These are phyloP conservation scores for Tuber melanosporum DNA, from an alignment of 495 filamentous ascomycete species.

Conservation along the genomic window DNA sequence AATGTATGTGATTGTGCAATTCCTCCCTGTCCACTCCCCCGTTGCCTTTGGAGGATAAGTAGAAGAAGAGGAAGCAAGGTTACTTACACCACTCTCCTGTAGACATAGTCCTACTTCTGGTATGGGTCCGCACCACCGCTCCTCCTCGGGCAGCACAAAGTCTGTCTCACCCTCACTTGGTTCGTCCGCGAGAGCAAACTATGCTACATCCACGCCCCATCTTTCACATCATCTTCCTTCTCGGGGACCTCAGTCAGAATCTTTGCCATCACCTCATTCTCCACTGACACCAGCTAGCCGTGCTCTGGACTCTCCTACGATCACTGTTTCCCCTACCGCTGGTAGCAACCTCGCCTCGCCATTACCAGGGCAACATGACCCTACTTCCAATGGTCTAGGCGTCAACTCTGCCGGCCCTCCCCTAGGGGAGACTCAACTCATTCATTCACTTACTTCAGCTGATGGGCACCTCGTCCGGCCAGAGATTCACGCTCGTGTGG, in stretches of 20 bases:
- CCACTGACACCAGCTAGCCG: constrained; percentile 35
- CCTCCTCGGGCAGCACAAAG: constrained; percentile 41
- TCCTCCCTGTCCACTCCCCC: constrained; percentile 26
- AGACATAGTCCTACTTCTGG: constrained; percentile 41
- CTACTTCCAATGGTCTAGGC: constrained; percentile 37
- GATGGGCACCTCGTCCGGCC: constrained; percentile 59
- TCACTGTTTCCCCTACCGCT: constrained; percentile 37
- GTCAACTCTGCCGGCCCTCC: constrained; percentile 37
- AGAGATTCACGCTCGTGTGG: constrained; percentile 77
- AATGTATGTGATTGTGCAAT: constrained; percentile 37
- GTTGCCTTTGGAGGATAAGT: background rate
- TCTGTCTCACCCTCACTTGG: constrained; percentile 42
- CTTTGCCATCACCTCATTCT: constrained; percentile 37
- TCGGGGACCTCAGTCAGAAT: constrained; percentile 35
- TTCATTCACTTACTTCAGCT: constrained; percentile 55
- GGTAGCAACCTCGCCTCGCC: constrained; percentile 28
- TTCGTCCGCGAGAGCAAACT: constrained; percentile 37
- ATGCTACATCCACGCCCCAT: constrained; percentile 40
- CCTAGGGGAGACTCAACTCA: constrained; percentile 47
- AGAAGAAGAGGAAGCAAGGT: constrained; percentile 3
- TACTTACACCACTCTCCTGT: constrained; percentile 37
- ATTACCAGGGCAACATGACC: constrained; percentile 33
- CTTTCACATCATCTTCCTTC: constrained; percentile 37
- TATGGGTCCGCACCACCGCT: constrained; percentile 40
- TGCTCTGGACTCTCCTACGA: constrained; percentile 31